Percentiles rank a stretch among this genome's conserved stretches.
Evolutionary conservation across 2,329 filamentous ascomycete species (phyloP).

Genomic region (Stemphylium lycopersici): DNA sequence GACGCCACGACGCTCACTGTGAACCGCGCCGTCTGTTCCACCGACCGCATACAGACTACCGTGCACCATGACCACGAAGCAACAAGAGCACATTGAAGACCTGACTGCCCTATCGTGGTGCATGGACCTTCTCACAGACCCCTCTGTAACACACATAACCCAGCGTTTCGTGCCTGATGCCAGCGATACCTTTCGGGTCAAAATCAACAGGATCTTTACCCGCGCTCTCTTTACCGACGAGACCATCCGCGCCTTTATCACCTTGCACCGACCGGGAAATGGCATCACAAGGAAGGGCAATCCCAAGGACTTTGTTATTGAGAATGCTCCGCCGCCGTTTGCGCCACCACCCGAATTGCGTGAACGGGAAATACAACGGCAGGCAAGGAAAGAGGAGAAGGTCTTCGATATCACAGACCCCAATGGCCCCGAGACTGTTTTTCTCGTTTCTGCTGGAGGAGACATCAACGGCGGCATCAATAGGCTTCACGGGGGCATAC

Average conservation of each 20-base stretch:
- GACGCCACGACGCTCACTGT: neutral
- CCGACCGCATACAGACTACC: too few relatives aligned
- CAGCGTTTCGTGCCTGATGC: constrained; percentile 15
- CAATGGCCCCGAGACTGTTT: constrained; percentile 25
- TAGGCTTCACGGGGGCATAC: constrained; percentile 36
- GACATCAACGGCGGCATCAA: constrained; percentile 29
- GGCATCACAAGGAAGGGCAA: constrained; percentile 4
- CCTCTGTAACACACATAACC: constrained; percentile 22
- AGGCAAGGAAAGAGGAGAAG: constrained; percentile 18
- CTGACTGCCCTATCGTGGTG: constrained; percentile 36
- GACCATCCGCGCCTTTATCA: constrained; percentile 32
- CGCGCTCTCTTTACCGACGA: constrained; percentile 32
- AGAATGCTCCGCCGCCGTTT: neutral
- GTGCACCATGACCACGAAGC: neutral
- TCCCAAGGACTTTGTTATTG: constrained; percentile 12
- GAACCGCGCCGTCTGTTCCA: too few relatives aligned
- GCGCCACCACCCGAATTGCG: neutral
- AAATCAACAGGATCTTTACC: constrained; percentile 30
- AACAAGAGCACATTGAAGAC: constrained; percentile 31
- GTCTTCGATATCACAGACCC: constrained; percentile 16
- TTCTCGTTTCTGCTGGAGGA: constrained; percentile 27
- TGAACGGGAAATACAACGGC: constrained; percentile 1
- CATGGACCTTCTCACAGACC: constrained; percentile 25
- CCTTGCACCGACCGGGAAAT: constrained; percentile 26
- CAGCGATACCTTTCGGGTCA: neutral